Percentiles rank a stretch among this genome's conserved stretches.
Evolutionary conservation across 2,329 filamentous ascomycete genomes (phyloP).

Genomic region (Aureobasidium namibiae): DNA sequence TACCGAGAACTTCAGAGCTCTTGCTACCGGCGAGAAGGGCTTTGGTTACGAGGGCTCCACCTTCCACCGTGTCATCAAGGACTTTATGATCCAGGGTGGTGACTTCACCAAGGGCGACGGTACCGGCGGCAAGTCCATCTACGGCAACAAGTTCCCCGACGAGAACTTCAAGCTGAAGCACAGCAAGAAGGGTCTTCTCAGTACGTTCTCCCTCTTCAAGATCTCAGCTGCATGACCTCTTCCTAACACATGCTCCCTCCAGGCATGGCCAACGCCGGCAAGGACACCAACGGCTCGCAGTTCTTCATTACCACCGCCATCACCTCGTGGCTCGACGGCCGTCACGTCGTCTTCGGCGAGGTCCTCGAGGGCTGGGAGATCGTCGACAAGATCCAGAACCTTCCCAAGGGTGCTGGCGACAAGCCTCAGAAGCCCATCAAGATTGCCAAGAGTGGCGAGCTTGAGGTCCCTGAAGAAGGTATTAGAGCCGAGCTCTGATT

Average conservation of each 20-base stretch:
- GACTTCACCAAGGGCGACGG: slow-evolving; percentile 79
- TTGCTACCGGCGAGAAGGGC: slow-evolving; percentile 79
- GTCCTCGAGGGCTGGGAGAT: slow-evolving; percentile 79
- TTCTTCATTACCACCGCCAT: slow-evolving; percentile 85
- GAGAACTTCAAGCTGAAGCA: slow-evolving; percentile 96
- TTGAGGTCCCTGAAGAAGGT: slow-evolving; percentile 82
- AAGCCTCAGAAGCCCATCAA: slow-evolving; percentile 62
- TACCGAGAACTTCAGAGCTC: slow-evolving; percentile 66
- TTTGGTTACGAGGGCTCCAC: slow-evolving; percentile 72
- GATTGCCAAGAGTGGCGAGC: slow-evolving; percentile 76
- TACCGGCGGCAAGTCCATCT: slow-evolving; percentile 83
- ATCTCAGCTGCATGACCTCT: neutral
- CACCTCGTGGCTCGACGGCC: slow-evolving; percentile 74
- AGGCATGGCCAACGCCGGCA: slow-evolving; percentile 51
- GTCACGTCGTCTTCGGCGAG: slow-evolving; percentile 82
- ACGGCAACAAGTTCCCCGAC: slow-evolving; percentile 73
- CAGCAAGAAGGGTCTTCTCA: slow-evolving; percentile 73
- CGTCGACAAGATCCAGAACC: slow-evolving; percentile 69
- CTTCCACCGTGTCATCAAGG: slow-evolving; percentile 87
- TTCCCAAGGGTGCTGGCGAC: slow-evolving; percentile 56
- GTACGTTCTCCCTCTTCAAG: slow-evolving; percentile 32
- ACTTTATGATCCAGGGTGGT: slow-evolving; percentile 88
- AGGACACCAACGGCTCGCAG: slow-evolving; percentile 80
- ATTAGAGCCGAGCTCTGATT: slow-evolving; percentile 81
- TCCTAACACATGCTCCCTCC: neutral